Evolutionary conservation across 345 rosid genomes (phyloP), one percentile per base, ranked within the genome.

Genomic region (Mallotus nudiflorus): DNA sequence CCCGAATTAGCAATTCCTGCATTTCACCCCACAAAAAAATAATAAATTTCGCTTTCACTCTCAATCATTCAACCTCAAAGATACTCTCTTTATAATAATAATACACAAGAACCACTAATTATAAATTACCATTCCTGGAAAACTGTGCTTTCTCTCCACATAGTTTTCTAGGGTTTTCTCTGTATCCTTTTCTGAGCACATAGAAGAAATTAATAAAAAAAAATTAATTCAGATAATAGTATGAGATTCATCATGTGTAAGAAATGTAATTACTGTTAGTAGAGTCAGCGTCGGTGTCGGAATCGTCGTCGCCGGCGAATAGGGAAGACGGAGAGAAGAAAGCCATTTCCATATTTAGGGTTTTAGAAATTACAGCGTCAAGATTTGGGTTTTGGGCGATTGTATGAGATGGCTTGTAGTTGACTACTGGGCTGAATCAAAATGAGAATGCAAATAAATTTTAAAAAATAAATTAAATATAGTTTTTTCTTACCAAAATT

Each of bases 301-400:
- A 63, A 62, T 83, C 90, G 65, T 71, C 89, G 42, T 80, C 86
- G 45, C 73, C 96, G 62, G 86, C 87, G 78, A 90, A 95, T 54
- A 95, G 96, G 11, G 96, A 82, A 33, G 96, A 86, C 35, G 97
- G 89, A n/a, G 99, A 95, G 82, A 95, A 95, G 61, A 90, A 85
- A 58, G 99, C 97, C 44, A 86, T 87, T 84, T 95, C 99, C 98
- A 91, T 94, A 59, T 49, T 59, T 14, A 11, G 27, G 15, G 31
- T 16, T 42, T 39, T 39, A 39, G 42, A 42, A 1, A 8, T 42
- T 42, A 42, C 37, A 33, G 37, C 6, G 6, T 33, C 37, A 6
- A 33, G 37, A n/a, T 33, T 33, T 3, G 37, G 37, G 37, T 33
- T 33, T 33, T 33, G 4, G 37, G 37, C 6, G 6, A 33, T 33